Evolutionary conservation across 2,329 filamentous ascomycete species (phyloP), one percentile per base, ranked within the genome.

Genomic region (Stromatinia cepivora): DNA sequence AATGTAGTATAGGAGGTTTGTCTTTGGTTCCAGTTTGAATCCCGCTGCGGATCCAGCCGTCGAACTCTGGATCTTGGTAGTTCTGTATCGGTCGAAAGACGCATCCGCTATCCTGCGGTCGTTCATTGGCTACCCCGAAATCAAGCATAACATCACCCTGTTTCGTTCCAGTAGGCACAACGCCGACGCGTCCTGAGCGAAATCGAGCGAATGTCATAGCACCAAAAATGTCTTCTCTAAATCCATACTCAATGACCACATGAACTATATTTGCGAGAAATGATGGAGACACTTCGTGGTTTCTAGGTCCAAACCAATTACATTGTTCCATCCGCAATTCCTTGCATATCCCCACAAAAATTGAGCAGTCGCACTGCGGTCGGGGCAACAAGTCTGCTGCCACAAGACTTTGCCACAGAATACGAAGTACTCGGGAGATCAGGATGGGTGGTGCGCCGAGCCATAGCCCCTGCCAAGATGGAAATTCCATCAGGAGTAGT

Each of bases 301-400:
- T 31, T n/a, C n/a, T n/a, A n/a, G n/a, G n/a, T n/a, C n/a, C n/a
- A n/a, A n/a, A n/a, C n/a, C n/a, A n/a, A n/a, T n/a, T n/a, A n/a
- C n/a, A n/a, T n/a, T n/a, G n/a, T n/a, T n/a, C n/a, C n/a, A n/a
- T n/a, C n/a, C 6, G 5, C 17, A 22, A 1, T 20, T 5, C 0
- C 7, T 10, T 1, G 20, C 8, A 2, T 1, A 3, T 22, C 5
- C 5, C 4, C 0, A 5, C 9, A 36, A 0, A 13, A 7, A 7
- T 20, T 13, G 17, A 3, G 5, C 4, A 4, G 20, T 25, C 1
- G 10, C 15, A 3, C 4, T n/a, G 4, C 3, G 34, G 54, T 4
- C 6, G 10, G 5, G 54, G 20, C 5, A 11, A 8, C 22, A 57
- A 4, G 13, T 25, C 7, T 39, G 2, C 3, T 57, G 10, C 22